Evolutionary conservation across 768 basidiomycete genomes (phyloP), one percentile per base, ranked within the genome.

Genomic region (Tulasnella sp.): DNA sequence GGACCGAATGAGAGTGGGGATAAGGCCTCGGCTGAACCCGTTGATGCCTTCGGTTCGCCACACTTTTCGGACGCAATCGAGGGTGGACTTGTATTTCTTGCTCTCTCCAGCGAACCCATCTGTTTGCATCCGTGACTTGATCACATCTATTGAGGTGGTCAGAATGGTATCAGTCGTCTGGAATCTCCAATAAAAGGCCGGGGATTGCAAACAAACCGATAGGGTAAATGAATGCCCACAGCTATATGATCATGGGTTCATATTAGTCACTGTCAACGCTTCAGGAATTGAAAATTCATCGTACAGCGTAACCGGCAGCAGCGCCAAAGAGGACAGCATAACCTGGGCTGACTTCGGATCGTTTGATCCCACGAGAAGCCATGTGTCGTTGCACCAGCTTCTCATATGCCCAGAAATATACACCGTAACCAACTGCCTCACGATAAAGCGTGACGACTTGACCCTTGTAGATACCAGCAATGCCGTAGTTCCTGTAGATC

Each of bases 81-180:
- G 80, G 17, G 93, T 90, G 19, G 92, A 92, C 38, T 86, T 86
- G 83, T 97, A 98, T 81, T 93, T 93, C 79, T 91, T 91, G 37
- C 91, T 91, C 58, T 89, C 90, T 19, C 90, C 85, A 14, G 89
- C 86, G 82, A 96, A 95, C 0, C 91, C 93, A 81, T 98, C 97
- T 0, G 96, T 97, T 84, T 99, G 97, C 87, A 98, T 92, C 73
- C 95, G 89, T 36, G 94, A 94, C 82, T 99, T 99, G 81, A 98
- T 90, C 88, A 97, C 93, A 83, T 97, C 96, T 83, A 96, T 91
- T 19, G 95, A 96, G 85, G 97, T 97, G 85, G 95, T 96, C 12
- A 94, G n/a, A 17, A 73, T 1, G 12, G 34, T 29, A 14, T 71
- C 42, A 39, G 37, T 38, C 40, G 8, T 22, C 38, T 15, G 15